These are phyloP conservation scores for Allantophomopsis cytisporea DNA, from an alignment of 2,329 filamentous ascomycete species.

Conservation along the genomic window DNA sequence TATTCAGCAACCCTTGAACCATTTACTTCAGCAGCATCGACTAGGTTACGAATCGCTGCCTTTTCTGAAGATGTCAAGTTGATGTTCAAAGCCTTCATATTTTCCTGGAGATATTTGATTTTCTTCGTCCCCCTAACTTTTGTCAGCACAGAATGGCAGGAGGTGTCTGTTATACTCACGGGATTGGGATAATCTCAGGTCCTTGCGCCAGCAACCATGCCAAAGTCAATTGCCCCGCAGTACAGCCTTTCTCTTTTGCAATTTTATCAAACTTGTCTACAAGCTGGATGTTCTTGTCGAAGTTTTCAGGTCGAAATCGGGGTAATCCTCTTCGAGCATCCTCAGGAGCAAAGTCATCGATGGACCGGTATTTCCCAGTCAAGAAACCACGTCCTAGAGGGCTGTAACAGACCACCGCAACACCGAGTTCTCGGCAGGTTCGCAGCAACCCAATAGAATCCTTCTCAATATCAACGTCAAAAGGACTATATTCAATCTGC, in stretches of 20 bases:
- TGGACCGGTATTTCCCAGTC: conserved; percentile 18
- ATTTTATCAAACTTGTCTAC: conserved; percentile 26
- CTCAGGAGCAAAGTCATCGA: conserved; percentile 3
- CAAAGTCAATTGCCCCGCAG: conserved; percentile 35
- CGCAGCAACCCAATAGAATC: conserved; percentile 4
- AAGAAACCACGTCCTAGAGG: conserved; percentile 31
- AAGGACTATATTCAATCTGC: conserved; percentile 37
- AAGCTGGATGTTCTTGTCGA: conserved; percentile 33
- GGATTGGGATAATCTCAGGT: neutral
- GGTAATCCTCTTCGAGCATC: conserved; percentile 22
- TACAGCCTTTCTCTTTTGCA: conserved; percentile 29
- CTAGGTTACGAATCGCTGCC: no score
- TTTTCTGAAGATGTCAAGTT: no score
- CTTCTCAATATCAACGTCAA: conserved; percentile 29
- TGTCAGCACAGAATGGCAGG: no score
- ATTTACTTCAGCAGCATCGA: no score
- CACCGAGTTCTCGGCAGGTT: conserved; percentile 25
- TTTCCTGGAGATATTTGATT: no score
- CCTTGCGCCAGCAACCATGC: conserved; percentile 31
- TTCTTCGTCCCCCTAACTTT: no score
- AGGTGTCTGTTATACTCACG: neutral
- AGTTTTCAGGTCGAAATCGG: conserved; percentile 29
- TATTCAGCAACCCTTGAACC: no score
- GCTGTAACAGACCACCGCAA: conserved; percentile 29
- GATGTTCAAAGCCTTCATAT: no score